phyloP scores from a whole-genome alignment of 169 alveolate genomes.

The Plasmodium knowlesi region DNA sequence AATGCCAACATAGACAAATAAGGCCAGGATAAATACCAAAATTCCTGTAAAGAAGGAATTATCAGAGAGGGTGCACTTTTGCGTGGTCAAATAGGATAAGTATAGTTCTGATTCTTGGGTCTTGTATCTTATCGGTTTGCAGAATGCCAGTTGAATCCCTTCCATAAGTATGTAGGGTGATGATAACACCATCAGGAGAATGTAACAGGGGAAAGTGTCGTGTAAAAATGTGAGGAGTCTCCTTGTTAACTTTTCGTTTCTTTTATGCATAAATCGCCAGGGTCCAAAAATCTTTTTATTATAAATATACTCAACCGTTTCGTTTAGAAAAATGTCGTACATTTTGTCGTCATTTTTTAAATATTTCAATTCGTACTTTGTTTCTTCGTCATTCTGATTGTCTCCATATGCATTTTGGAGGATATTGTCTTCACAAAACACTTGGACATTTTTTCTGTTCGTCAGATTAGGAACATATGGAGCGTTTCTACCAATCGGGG shows the following conservation, averaged over 20 bases:
- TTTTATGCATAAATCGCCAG: conserved; percentile 61
- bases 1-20: conserved; percentile 5
- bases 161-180: conserved; percentile 56
- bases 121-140: conserved; percentile 56
- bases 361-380: conserved; percentile 29
- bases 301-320: conserved; percentile 67
- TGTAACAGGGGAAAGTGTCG: conserved; percentile 70
- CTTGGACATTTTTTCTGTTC: background rate
- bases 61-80: conserved; percentile 32
- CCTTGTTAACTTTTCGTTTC: conserved; percentile 41
- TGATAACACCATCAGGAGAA: conserved; percentile 20
- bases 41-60: conserved; percentile 30
- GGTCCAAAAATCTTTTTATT: conserved; percentile 65
- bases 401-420: background rate
- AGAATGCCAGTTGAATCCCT: conserved; percentile 38
- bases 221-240: conserved; percentile 19
- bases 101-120: conserved; percentile 36
- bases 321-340: conserved; percentile 34
- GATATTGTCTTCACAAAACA: background rate
- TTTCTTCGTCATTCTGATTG: background rate
- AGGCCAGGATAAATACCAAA: background rate
- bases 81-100: conserved; percentile 72
- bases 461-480: background rate
- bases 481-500: background rate
- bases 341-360: conserved; percentile 17